Conservation (phyloP, 202 grass and related monocot species). For the Musa balbisiana region DNA sequence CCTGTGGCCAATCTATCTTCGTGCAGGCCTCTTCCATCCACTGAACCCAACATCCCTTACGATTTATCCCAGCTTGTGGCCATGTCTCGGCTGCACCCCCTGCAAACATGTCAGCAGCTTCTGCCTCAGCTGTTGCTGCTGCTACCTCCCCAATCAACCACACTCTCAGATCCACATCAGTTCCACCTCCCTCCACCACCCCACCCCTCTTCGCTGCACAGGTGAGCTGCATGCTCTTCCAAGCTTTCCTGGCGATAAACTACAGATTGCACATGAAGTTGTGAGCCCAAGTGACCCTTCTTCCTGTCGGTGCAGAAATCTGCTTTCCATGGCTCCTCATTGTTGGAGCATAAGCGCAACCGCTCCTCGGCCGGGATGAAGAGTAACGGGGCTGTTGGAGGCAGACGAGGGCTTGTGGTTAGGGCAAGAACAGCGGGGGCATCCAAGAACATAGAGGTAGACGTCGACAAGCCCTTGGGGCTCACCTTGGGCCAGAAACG, state of each 20-base stretch:
- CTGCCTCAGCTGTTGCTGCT: background rate
- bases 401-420: slow-evolving; percentile 43
- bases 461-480: slow-evolving; percentile 95
- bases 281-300: background rate
- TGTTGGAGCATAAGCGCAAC: slow-evolving; percentile 42
- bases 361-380: slow-evolving; percentile 12
- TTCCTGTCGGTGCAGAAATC: slow-evolving; percentile 39
- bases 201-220: background rate
- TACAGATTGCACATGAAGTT: too few species aligned
- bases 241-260: too few species aligned
- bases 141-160: background rate
- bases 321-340: slow-evolving; percentile 47
- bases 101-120: background rate
- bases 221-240: background rate
- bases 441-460: slow-evolving; percentile 81
- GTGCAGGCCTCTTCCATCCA: background rate
- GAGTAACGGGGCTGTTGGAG: slow-evolving; percentile 1
- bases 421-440: slow-evolving; percentile 54
- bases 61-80: background rate
- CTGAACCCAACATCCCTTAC: background rate
- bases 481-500: slow-evolving; percentile 79
- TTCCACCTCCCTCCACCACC: background rate
- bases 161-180: background rate
- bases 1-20: background rate
- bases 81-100: background rate